Percentiles rank a stretch among this genome's conserved stretches.
Evolutionary conservation across 768 basidiomycete species (phyloP).

Genomic region (Thelephora ganbajun): DNA sequence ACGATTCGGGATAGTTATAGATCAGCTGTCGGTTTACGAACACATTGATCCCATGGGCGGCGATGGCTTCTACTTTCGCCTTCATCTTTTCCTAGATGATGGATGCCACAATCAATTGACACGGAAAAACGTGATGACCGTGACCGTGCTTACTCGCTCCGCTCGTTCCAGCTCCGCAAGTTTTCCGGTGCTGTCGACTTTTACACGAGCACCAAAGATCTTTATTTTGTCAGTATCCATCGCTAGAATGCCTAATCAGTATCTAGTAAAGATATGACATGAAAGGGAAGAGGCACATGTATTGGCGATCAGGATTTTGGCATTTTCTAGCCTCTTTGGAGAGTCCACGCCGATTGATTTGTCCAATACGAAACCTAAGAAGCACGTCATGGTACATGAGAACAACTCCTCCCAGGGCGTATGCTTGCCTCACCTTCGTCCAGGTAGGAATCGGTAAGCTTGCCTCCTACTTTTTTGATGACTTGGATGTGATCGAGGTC

Average conservation of each 20-base stretch:
- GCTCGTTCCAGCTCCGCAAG: constrained; percentile 96
- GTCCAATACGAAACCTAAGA: constrained; percentile 87
- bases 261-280: constrained; percentile 1
- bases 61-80: constrained; percentile 90
- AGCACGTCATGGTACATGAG: background rate
- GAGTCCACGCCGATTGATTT: constrained; percentile 91
- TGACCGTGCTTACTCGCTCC: constrained; percentile 45
- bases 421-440: constrained; percentile 59
- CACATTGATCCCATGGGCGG: constrained; percentile 87
- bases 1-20: constrained; percentile 97
- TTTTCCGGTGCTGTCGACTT: constrained; percentile 93
- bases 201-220: constrained; percentile 92
- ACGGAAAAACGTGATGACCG: background rate
- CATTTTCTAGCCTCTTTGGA: constrained; percentile 89
- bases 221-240: constrained; percentile 99
- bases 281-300: constrained; percentile 52
- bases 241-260: constrained; percentile 30
- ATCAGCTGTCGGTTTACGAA: constrained; percentile 98
- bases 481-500: constrained; percentile 97
- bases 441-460: constrained; percentile 94
- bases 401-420: background rate
- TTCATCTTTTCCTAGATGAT: constrained; percentile 93
- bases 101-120: background rate
- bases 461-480: constrained; percentile 99
- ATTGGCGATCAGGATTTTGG: constrained; percentile 92